Percentiles rank a stretch among this genome's conserved stretches.
Evolutionary conservation across 2,329 filamentous ascomycete genomes (phyloP).

Genomic region (Penicillium sp.): DNA sequence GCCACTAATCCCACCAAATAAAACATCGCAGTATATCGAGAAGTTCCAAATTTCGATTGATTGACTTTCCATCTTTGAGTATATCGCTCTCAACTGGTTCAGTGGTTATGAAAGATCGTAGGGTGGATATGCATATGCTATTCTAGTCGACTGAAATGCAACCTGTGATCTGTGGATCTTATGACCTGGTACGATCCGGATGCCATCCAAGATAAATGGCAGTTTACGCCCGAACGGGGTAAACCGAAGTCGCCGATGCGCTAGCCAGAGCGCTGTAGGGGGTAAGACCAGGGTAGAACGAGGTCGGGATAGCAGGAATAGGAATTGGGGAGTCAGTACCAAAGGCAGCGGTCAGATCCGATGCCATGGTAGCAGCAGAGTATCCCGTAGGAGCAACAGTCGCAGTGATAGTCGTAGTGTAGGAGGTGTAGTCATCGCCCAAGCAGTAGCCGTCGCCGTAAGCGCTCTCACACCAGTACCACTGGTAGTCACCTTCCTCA

Average conservation of each 20-base stretch:
- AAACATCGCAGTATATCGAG: no score
- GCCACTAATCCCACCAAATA: no score
- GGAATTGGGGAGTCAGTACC: slow-evolving; percentile 24
- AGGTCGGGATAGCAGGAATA: slow-evolving; percentile 26
- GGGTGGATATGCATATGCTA: no score
- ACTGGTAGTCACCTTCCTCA: slow-evolving; percentile 24
- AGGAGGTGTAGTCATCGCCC: slow-evolving; percentile 17
- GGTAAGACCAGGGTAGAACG: slow-evolving; percentile 33
- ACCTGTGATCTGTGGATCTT: no score
- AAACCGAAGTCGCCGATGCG: slow-evolving; percentile 9
- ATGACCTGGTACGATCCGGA: no score
- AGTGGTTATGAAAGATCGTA: no score
- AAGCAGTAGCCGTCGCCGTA: slow-evolving; percentile 52
- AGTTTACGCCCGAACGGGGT: neutral
- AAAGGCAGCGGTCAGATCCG: slow-evolving; percentile 24
- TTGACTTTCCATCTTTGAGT: no score
- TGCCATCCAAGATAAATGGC: no score
- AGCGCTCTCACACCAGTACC: slow-evolving; percentile 50
- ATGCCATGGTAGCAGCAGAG: slow-evolving; percentile 27
- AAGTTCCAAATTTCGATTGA: no score
- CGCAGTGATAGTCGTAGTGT: slow-evolving; percentile 17
- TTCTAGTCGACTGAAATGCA: no score
- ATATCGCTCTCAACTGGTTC: no score
- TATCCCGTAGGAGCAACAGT: slow-evolving; percentile 27
- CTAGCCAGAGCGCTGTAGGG: slow-evolving; percentile 29